phyloP scores from a whole-genome alignment of 495 filamentous ascomycete genomes.

The Neurospora pannonica region DNA sequence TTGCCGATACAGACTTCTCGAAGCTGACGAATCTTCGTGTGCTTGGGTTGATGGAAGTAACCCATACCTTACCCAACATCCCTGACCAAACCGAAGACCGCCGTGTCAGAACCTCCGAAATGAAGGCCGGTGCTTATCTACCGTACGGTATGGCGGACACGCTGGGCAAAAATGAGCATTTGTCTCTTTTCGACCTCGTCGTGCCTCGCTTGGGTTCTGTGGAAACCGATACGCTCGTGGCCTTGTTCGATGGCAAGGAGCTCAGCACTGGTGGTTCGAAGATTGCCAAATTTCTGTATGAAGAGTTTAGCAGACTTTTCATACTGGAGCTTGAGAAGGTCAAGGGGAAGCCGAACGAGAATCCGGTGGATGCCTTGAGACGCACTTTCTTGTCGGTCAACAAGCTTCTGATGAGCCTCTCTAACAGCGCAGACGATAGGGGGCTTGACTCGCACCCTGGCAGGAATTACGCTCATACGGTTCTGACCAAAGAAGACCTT shows the following conservation, averaged over 20 bases:
- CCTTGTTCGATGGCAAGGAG: constrained; percentile 89
- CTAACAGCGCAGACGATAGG: constrained; percentile 71
- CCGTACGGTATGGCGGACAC: constrained; percentile 97
- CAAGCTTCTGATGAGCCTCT: constrained; percentile 82
- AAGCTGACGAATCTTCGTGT: constrained; percentile 77
- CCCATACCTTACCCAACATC: constrained; percentile 74
- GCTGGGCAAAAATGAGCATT: constrained; percentile 83
- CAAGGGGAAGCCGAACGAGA: constrained; percentile 48
- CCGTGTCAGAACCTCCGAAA: constrained; percentile 90
- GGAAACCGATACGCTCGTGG: constrained; percentile 80
- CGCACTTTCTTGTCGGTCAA: constrained; percentile 83
- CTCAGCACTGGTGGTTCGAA: constrained; percentile 81
- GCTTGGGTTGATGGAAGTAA: constrained; percentile 96
- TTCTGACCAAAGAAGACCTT: constrained; percentile 79
- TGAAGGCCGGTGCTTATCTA: constrained; percentile 65
- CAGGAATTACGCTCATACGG: constrained; percentile 18
- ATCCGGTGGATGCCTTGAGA: constrained; percentile 70
- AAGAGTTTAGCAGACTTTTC: constrained; percentile 82
- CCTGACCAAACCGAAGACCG: constrained; percentile 94
- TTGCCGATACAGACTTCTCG: constrained; percentile 82
- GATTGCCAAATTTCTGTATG: constrained; percentile 91
- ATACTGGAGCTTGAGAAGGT: constrained; percentile 68
- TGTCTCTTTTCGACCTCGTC: constrained; percentile 96
- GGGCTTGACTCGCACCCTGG: constrained; percentile 47
- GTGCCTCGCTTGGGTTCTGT: constrained; percentile 87